Base-by-base conservation (phyloP, 129 eudicot species). In the Lactuca sativa region DNA sequence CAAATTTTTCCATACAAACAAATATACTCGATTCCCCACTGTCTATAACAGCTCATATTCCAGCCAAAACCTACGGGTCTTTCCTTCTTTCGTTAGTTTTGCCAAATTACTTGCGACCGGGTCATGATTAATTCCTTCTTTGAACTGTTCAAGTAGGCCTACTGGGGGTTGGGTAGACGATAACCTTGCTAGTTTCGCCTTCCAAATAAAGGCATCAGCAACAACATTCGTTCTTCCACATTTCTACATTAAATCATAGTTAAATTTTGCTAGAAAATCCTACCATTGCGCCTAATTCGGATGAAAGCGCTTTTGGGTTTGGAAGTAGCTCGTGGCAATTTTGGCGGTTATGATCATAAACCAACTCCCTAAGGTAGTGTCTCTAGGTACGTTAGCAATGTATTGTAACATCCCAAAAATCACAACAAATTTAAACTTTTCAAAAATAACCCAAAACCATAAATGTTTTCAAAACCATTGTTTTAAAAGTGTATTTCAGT, bases 191-290 rank as follows among this genome's bases (percentile, higher is more conserved):
- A 76, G 7, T 32, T 59, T 14, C 0, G 31, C 47, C 25, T 68
- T 61, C 6, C n/a, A 55, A 15, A 70, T 69, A 3, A 76, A 41
- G 6, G 65, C 71, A 9, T 67, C 74, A 14, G 66, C 66, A 8
- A 74, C 71, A 1, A 18, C 9, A 21, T 73, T 73, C 0, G 31
- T 56, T 25, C 38, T 54, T 2, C 72, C 72, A 10, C 31, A 30
- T 41, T 73, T 73, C 5, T 63, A 73, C 14, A 37, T 64, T 13
- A 76, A 21, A 11, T 8, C 32, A 15, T 43, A 76, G 37, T 69
- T 64, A 38, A 76, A 76, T 13, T 52, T 63, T 0, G 4, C 5
- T 7, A 59, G 6, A 5, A 31, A 11, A 4, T 59, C 34, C 4
- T 59, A 7, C 34, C 41, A 7, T 33, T 9, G 13, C 1, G 36